Conservation (phyloP, 495 filamentous ascomycete species). For the Hypoxylon lienhwacheense region DNA sequence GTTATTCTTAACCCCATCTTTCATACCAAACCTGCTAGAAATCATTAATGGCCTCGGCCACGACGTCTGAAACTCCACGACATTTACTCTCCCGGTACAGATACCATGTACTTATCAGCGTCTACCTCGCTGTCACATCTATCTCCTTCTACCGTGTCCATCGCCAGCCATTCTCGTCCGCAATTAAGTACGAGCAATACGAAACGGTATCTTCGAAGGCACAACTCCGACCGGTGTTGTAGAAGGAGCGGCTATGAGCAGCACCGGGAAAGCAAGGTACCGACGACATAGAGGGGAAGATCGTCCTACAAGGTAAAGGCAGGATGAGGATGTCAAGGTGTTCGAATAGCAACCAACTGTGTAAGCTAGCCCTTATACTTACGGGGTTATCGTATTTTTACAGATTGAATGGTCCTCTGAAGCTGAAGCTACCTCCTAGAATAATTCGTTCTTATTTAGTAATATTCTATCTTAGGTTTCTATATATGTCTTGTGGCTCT, state of each 20-base stretch:
- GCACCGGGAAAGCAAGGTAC: constrained; percentile 11
- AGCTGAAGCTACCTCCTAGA: too few relatives aligned
- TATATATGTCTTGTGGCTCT: too few relatives aligned
- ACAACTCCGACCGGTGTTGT: constrained; percentile 8
- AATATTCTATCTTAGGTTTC: too few relatives aligned
- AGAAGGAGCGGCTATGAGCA: constrained; percentile 12
- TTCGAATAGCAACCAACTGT: too few relatives aligned
- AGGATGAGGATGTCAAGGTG: neutral
- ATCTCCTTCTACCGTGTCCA: constrained; percentile 14
- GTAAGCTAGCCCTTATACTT: too few relatives aligned
- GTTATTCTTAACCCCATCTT: neutral
- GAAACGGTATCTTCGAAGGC: constrained; percentile 21
- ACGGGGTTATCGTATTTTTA: too few relatives aligned
- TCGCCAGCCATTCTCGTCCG: constrained; percentile 8
- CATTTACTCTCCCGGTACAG: constrained; percentile 1
- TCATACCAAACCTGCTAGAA: too few relatives aligned
- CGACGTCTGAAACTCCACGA: neutral
- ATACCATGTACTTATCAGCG: constrained; percentile 14
- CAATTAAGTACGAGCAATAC: constrained; percentile 12
- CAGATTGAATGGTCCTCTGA: too few relatives aligned
- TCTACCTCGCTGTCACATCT: constrained; percentile 4
- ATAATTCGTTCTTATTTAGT: too few relatives aligned
- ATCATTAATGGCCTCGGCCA: constrained; percentile 7
- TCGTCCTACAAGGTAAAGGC: neutral
- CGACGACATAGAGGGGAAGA: constrained; percentile 7